Conservation (phyloP, 352 stramenopile genomes). For the Pythium dissotocum region DNA sequence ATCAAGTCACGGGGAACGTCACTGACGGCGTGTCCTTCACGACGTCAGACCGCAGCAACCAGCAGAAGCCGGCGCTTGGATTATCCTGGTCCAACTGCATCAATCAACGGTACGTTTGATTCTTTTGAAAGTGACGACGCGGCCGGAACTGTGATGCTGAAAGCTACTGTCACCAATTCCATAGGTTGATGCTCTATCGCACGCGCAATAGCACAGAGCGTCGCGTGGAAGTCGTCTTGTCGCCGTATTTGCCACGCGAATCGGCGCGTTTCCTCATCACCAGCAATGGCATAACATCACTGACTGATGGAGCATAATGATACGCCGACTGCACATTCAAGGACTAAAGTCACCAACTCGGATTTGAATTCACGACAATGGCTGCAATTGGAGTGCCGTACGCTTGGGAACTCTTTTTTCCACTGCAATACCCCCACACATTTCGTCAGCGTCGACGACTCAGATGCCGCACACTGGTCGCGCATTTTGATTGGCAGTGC, state of each 20-base stretch:
- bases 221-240: slow-evolving; percentile 55
- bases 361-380: too few relatives aligned
- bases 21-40: slow-evolving; percentile 24
- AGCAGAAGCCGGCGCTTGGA: slow-evolving; percentile 61
- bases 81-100: slow-evolving; percentile 85
- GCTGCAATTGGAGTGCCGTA: too few relatives aligned
- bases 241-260: slow-evolving; percentile 43
- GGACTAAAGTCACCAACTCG: too few relatives aligned
- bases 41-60: slow-evolving; percentile 17
- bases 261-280: slow-evolving; percentile 64
- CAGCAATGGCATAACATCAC: slow-evolving; percentile 35
- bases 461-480: too few relatives aligned
- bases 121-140: background rate
- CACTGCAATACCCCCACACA: too few relatives aligned
- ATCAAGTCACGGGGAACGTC: slow-evolving; percentile 82
- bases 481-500: too few relatives aligned
- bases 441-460: too few relatives aligned
- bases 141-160: background rate
- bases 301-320: slow-evolving; percentile 11
- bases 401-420: too few relatives aligned
- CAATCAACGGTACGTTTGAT: slow-evolving; percentile 65
- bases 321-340: too few relatives aligned
- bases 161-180: background rate
- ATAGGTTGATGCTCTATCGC: slow-evolving; percentile 57
- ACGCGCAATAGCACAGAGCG: slow-evolving; percentile 30